Evolutionary conservation across 257 asterid genomes (phyloP).

Genomic region (Anisodus acutangulus): DNA sequence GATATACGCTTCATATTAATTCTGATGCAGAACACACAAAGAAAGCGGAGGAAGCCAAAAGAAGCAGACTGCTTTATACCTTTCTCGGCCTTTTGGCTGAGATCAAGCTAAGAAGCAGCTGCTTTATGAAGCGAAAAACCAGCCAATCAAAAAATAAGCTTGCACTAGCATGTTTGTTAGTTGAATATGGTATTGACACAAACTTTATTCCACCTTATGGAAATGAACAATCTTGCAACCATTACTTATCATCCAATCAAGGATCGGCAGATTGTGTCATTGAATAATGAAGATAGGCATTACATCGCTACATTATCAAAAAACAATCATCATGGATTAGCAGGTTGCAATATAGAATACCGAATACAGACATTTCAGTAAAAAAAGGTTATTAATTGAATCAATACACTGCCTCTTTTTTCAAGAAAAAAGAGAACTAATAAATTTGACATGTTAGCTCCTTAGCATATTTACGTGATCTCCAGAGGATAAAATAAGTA

Average conservation of each 20-base stretch:
- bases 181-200: neutral
- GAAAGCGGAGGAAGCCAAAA: neutral
- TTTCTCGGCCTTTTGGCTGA: constrained; percentile 65
- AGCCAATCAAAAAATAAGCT: neutral
- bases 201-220: neutral
- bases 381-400: neutral
- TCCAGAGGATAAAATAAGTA: neutral
- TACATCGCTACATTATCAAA: neutral
- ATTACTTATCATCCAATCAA: neutral
- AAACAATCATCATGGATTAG: neutral
- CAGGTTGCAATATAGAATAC: neutral
- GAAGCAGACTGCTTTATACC: constrained; percentile 30
- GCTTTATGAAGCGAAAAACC: neutral
- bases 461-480: neutral
- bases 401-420: neutral
- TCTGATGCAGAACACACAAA: constrained; percentile 22
- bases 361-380: neutral
- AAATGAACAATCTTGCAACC: neutral
- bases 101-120: constrained; percentile 39
- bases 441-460: constrained; percentile 7
- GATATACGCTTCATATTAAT: neutral
- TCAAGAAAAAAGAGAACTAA: neutral
- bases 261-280: neutral
- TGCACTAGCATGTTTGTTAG: neutral
- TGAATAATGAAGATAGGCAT: neutral